These are phyloP conservation scores for Symbiodinium natans DNA, from an alignment of 73 alveolate species.

Conservation along the genomic window DNA sequence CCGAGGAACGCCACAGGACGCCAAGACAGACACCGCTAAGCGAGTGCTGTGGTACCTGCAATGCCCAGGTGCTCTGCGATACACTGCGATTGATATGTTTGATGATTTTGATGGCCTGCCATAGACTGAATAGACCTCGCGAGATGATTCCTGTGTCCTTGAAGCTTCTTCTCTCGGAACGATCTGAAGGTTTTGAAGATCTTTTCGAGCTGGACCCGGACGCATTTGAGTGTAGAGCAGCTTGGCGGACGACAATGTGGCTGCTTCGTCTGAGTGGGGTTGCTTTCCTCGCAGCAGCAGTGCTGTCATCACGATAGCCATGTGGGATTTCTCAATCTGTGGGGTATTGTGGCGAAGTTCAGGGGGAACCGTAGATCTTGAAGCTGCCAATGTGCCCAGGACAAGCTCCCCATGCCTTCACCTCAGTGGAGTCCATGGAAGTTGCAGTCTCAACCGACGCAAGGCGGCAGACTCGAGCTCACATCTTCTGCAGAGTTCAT, in stretches of 20 bases:
- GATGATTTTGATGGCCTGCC: neutral
- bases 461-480: no score
- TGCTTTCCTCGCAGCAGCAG: neutral
- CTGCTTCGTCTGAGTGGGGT: neutral
- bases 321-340: no score
- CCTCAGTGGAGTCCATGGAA: neutral
- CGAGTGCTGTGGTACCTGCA: slow-evolving; percentile 73
- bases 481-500: no score
- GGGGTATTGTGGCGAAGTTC: no score
- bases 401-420: neutral
- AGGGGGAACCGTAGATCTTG: no score
- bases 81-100: neutral
- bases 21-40: slow-evolving; percentile 63
- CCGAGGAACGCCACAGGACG: slow-evolving; percentile 74
- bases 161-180: neutral
- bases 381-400: neutral
- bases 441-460: no score
- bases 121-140: neutral
- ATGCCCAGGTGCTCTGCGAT: neutral
- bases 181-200: neutral
- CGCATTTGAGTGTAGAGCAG: neutral
- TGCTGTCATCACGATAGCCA: no score
- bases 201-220: neutral
- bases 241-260: neutral
- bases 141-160: neutral